A percentile compares a stretch with the other conserved stretches of the same genome.
phyloP scores from a whole-genome alignment of 345 rosid genomes.

The Gossypium australe region DNA sequence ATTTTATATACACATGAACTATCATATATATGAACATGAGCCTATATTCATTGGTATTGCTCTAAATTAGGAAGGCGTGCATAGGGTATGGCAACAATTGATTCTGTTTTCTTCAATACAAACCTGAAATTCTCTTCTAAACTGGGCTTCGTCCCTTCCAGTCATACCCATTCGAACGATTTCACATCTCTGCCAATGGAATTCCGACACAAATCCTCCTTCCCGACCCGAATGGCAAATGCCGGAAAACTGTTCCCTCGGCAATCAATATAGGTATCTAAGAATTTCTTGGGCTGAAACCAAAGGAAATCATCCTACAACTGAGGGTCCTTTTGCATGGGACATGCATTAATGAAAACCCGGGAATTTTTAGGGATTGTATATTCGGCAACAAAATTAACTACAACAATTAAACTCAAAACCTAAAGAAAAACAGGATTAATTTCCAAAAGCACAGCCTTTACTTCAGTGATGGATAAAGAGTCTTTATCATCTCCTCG shows the following conservation, averaged over 20 bases:
- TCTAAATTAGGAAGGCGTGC: not conserved
- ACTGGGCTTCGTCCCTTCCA: not conserved
- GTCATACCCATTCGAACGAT: conserved; percentile 14
- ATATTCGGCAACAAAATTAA: not conserved
- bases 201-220: conserved; percentile 23
- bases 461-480: not conserved
- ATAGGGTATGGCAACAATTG: conserved; percentile 8
- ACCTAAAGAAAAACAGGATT: too few relatives aligned
- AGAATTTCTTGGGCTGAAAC: conserved; percentile 16
- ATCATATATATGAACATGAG: too few relatives aligned
- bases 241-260: conserved; percentile 1
- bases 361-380: conserved; percentile 11
- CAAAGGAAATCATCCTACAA: not conserved
- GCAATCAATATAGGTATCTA: not conserved
- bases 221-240: conserved; percentile 18
- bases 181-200: conserved; percentile 15
- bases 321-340: conserved; percentile 1
- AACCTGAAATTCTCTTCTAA: conserved; percentile 12
- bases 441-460: conserved; percentile 1
- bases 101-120: not conserved
- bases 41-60: not conserved
- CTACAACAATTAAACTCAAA: too few relatives aligned
- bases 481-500: not conserved
- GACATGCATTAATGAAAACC: conserved; percentile 7
- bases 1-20: too few relatives aligned